Evolutionary conservation across 371 early-diverging fungal species (phyloP).

Genomic region (Homolaphlyctis polyrhiza): DNA sequence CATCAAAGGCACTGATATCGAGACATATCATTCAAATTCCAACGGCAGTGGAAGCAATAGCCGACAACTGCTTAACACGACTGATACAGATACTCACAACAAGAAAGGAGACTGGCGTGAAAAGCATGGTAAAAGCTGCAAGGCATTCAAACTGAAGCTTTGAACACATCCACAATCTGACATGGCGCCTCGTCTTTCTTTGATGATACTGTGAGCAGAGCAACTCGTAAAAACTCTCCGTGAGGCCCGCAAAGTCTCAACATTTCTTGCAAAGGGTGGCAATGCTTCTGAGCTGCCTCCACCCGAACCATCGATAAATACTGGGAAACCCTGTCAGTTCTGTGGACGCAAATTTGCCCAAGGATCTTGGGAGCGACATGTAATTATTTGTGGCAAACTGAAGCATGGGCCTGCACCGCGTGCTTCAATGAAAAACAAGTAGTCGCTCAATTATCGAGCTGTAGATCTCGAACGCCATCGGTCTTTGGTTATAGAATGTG

Average conservation of each 20-base stretch:
- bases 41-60: not conserved
- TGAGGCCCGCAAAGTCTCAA: conserved; percentile 12
- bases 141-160: too few relatives aligned
- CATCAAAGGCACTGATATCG: conserved; percentile 21
- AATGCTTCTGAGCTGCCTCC: conserved; percentile 18
- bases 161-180: too few relatives aligned
- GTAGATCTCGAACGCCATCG: not conserved
- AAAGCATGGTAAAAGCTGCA: conserved; percentile 21
- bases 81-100: conserved; percentile 7
- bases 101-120: conserved; percentile 12
- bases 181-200: too few relatives aligned
- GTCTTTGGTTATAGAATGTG: not conserved
- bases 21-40: not conserved
- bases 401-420: not conserved
- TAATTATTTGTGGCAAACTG: conserved; percentile 10
- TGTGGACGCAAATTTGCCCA: conserved; percentile 16
- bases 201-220: too few relatives aligned
- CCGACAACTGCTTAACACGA: not conserved
- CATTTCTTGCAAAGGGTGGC: conserved; percentile 15
- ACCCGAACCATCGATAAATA: conserved; percentile 5
- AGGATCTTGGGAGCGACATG: conserved; percentile 14
- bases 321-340: conserved; percentile 14
- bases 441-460: not conserved
- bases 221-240: conserved; percentile 16
- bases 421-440: not conserved